Base-by-base conservation (phyloP, 2,329 filamentous ascomycete species). In the Sporothrix humicola region DNA sequence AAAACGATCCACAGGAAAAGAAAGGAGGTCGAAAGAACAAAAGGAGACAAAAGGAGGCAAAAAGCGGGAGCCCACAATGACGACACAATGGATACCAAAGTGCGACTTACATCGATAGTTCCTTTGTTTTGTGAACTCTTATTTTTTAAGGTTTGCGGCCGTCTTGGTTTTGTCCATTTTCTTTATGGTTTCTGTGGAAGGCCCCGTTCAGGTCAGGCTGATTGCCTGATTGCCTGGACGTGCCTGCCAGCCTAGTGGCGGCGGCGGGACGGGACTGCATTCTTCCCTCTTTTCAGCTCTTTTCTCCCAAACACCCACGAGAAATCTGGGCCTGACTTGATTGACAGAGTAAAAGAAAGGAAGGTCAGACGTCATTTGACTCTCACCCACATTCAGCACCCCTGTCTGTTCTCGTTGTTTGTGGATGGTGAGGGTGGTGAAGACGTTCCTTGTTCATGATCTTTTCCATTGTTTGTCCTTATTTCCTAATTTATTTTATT, bases 201-300 rank as follows among this genome's bases (percentile, higher is more conserved):
- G 31, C 23, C 52, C 52, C 59, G 31, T 37, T 63, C 59, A 63
- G 59, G 59, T 63, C 59, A 63, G 59, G 59, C 59, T 44, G 59
- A 63, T 42, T 42, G 26, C 15, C 58, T 61, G 15, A 26, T 26
- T 26, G 23, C 23, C 23, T 26, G 23, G 23, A 26, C 26, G 20
- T 58, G 20, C 17, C 20, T 37, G 56, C 13, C 56, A 15, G 10
- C 56, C 58, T 61, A 15, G 58, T 15, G 20, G 54, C 54, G 54
- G 54, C 54, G 20, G 54, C 23, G 3, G 42, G 42, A 31, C 13
- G 58, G 58, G 15, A 42, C 6, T 23, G 23, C 23, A 15, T 31
- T 42, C 23, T 42, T 61, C 15, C n/a, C 31, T 61, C 15, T n/a
- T 2, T 17, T n/a, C 20, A 37, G 48, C 23, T 50, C 13, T 50